Evolutionary conservation across 1,284 basidiomycete species (phyloP).

Genomic region (Coriolopsis trogii): DNA sequence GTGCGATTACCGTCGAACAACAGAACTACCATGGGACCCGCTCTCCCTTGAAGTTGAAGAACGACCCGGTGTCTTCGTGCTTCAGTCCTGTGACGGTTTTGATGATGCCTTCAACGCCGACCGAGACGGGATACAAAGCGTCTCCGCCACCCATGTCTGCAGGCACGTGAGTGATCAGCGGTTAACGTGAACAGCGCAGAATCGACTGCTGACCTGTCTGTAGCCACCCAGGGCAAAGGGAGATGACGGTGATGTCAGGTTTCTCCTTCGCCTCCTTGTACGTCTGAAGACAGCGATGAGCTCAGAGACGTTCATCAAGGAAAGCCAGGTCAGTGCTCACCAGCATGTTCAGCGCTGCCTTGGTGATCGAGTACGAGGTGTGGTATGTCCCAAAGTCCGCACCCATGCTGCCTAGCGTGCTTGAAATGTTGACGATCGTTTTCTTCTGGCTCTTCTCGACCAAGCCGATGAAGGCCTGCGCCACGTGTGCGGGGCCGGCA

Average conservation of each 20-base stretch:
- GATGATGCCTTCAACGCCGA: background rate
- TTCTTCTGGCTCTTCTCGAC: constrained; percentile 35
- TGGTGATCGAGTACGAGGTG: background rate
- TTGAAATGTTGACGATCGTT: constrained; percentile 38
- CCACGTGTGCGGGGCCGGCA: constrained; percentile 35
- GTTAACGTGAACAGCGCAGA: background rate
- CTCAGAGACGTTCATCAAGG: background rate
- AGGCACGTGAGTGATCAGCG: background rate
- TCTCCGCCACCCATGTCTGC: background rate
- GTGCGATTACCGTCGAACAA: too few relatives aligned
- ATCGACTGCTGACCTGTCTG: constrained; percentile 32
- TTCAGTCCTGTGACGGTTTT: background rate
- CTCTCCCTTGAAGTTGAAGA: constrained; percentile 1
- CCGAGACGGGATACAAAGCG: background rate
- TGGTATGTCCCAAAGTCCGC: constrained; percentile 24
- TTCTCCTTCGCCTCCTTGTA: constrained; percentile 30
- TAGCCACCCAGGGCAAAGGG: constrained; percentile 29
- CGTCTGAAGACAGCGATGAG: constrained; percentile 14
- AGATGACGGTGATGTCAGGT: constrained; percentile 22
- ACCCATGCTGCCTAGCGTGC: constrained; percentile 33
- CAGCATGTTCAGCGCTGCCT: constrained; percentile 10
- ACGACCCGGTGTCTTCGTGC: background rate
- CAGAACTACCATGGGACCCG: background rate
- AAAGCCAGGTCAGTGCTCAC: background rate
- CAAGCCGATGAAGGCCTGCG: constrained; percentile 33